Evolutionary conservation across 345 rosid genomes (phyloP).

Genomic region (Linum tenue): DNA sequence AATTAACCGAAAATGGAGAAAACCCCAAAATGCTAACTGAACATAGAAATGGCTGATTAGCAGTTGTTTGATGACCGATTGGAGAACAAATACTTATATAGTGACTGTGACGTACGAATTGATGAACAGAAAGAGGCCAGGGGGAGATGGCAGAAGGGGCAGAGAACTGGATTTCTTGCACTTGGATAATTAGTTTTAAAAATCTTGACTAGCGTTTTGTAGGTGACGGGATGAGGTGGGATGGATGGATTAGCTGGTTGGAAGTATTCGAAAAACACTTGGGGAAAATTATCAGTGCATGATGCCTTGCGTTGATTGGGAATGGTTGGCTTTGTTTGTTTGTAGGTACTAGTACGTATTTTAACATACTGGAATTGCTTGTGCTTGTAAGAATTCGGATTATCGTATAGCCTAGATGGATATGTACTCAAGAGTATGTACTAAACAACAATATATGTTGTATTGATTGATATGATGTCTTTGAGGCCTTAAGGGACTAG

Average conservation of each 20-base stretch:
- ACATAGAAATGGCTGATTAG: background rate
- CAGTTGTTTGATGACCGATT: background rate
- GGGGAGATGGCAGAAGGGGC: background rate
- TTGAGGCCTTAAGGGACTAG: too few species aligned
- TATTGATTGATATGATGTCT: too few species aligned
- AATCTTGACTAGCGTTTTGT: background rate
- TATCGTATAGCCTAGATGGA: too few species aligned
- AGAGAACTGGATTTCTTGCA: background rate
- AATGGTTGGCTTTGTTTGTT: too few species aligned
- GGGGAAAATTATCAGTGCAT: background rate
- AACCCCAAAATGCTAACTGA: background rate
- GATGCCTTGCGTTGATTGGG: too few species aligned
- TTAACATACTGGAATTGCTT: too few species aligned
- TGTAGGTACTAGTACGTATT: too few species aligned
- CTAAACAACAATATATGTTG: too few species aligned
- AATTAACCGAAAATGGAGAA: background rate
- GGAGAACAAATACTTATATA: background rate
- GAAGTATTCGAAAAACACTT: background rate
- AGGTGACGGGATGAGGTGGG: background rate
- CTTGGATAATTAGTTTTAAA: too few species aligned
- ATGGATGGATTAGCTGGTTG: background rate
- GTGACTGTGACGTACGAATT: background rate
- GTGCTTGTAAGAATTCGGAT: too few species aligned
- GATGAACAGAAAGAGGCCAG: background rate
- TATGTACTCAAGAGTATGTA: too few species aligned